phyloP scores from a whole-genome alignment of 202 grass and related monocot genomes.

The Dendrocalamus latiflorus region DNA sequence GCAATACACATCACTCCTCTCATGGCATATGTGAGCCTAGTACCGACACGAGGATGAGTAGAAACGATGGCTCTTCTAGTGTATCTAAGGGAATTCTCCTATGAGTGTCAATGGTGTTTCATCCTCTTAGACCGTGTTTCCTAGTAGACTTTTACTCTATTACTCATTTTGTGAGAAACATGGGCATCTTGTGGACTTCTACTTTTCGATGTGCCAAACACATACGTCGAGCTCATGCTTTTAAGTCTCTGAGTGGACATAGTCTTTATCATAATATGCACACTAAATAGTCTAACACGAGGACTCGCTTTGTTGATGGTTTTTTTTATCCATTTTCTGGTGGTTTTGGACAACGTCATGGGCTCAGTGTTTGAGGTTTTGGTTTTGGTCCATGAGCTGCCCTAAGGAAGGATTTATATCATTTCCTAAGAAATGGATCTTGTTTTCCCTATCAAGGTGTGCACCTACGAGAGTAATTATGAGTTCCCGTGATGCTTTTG shows the following conservation, averaged over 20 bases:
- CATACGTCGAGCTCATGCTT: neutral
- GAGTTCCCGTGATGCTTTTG: neutral
- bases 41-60: neutral
- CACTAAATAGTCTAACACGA: neutral
- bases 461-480: too few relatives aligned
- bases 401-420: too few relatives aligned
- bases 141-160: neutral
- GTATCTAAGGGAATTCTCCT: neutral
- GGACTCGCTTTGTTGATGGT: neutral
- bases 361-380: too few relatives aligned
- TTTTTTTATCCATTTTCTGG: neutral
- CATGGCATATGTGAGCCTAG: neutral
- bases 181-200: neutral
- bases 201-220: neutral
- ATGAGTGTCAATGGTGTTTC: neutral
- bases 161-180: neutral
- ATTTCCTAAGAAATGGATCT: too few relatives aligned
- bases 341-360: neutral
- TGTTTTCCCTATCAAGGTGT: too few relatives aligned
- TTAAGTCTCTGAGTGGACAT: neutral
- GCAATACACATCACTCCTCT: too few relatives aligned
- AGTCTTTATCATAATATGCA: neutral
- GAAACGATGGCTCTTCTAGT: neutral
- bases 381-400: too few relatives aligned
- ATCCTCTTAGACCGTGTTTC: neutral